Base-by-base conservation (phyloP, 345 rosid species). In the Bruguiera parviflora region DNA sequence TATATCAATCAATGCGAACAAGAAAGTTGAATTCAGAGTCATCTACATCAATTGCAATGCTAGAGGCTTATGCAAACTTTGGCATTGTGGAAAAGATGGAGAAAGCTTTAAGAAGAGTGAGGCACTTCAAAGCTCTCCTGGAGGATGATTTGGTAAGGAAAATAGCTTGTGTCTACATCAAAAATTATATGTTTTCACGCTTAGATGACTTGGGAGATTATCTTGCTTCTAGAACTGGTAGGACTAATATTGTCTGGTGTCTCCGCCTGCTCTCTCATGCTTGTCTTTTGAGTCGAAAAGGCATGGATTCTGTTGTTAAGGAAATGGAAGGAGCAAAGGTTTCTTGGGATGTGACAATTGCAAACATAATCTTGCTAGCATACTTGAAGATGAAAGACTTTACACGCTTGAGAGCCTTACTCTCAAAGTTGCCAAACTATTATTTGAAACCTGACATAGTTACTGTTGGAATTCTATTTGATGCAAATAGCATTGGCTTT, bases 171-270 rank as follows among this genome's bases (percentile, higher is more conserved):
- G 80, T 83, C 77, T 87, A 91, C 49, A 81, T 91, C 11, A 79
- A 77, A 37, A 84, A 82, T 76, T 69, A 65, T 43, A 91, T 91
- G 97, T 87, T 82, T 64, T 91, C 97, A 2, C 86, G 91, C 53
- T 76, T 90, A 43, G 86, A 84, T 60, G 82, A 80, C 57, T 60
- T 88, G 77, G 93, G 84, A 24, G 52, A 69, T 57, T 77, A 82
- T 73, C 81, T 82, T 78, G 66, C 71, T 55, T 77, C 83, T 19
- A 79, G 71, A 74, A 70, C 71, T 4, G 84, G 87, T 67, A 77
- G 77, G 74, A 77, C 68, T 0, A 77, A 84, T 49, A 80, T 84
- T 19, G 79, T 79, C 47, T 91, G 92, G 97, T 87, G 84, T 76
- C 71, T 89, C 5, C 82, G 84, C 46, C 85, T 90, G 47, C 84